phyloP scores from a whole-genome alignment of 257 asterid genomes.

The Nyctanthes arbortristis region DNA sequence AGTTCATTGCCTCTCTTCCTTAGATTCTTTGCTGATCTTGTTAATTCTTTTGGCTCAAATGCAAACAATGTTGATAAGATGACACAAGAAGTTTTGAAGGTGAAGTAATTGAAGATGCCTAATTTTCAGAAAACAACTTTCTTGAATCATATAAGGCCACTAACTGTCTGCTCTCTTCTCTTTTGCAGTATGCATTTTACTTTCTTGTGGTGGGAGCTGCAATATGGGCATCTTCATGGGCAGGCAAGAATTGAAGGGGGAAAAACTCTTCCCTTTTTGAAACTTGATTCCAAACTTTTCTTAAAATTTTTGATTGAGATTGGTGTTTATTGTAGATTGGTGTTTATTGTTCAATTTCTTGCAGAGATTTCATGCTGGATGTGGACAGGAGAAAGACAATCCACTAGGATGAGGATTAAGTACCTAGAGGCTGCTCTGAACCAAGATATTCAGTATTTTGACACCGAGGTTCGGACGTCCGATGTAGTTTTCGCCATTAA shows the following conservation, averaged over 20 bases:
- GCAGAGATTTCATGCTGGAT: conserved; percentile 98
- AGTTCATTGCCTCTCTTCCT: conserved; percentile 90
- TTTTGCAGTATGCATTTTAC: conserved; percentile 95
- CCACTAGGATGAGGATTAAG: conserved; percentile 84
- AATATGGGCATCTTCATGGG: conserved; percentile 99
- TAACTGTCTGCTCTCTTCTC: no score
- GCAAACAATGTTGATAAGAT: conserved; percentile 88
- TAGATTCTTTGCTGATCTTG: conserved; percentile 98
- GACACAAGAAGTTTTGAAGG: conserved; percentile 97
- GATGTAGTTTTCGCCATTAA: conserved; percentile 90
- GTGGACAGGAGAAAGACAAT: conserved; percentile 97
- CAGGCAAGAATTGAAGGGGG: conserved; percentile 47
- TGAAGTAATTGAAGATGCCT: conserved; percentile 15
- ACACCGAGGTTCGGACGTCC: conserved; percentile 82
- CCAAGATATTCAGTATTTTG: conserved; percentile 86
- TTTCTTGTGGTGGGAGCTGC: conserved; percentile 99
- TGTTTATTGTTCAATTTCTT: no score
- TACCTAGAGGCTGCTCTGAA: conserved; percentile 80
- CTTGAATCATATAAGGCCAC: not conserved
- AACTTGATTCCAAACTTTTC: not conserved
- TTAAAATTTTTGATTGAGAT: not conserved
- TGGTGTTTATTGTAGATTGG: not conserved
- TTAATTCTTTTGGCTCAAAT: conserved; percentile 91
- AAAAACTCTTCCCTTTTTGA: not conserved
- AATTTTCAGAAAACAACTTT: not conserved